Conservation (phyloP, 495 filamentous ascomycete species). For the Penicillium taxi region DNA sequence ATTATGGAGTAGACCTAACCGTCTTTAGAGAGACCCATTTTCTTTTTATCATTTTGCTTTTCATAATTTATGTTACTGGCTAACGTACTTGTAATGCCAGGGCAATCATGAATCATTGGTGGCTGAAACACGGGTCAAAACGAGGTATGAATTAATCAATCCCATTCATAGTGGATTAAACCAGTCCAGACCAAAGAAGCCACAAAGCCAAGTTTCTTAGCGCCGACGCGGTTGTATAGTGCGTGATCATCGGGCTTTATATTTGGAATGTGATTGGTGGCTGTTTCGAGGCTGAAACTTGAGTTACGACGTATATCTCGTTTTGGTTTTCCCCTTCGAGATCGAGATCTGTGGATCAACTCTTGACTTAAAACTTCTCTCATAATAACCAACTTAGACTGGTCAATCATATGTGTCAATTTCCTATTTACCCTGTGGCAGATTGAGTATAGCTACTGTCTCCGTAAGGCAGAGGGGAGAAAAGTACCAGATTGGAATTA, state of each 20-base stretch:
- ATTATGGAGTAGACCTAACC: too few species aligned
- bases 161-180: conserved; percentile 4
- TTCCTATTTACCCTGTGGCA: too few species aligned
- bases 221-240: conserved; percentile 7
- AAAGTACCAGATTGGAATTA: conserved; percentile 9
- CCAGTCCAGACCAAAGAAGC: conserved; percentile 12
- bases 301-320: background rate
- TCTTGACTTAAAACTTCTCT: too few species aligned
- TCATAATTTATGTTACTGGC: background rate
- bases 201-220: conserved; percentile 26
- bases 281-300: conserved; percentile 12
- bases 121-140: conserved; percentile 11
- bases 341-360: background rate
- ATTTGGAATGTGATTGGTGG: conserved; percentile 9
- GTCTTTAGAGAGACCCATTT: background rate
- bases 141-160: conserved; percentile 9
- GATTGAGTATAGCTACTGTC: too few species aligned
- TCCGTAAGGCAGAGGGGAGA: too few species aligned
- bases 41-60: background rate
- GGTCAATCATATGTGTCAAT: too few species aligned
- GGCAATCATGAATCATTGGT: background rate
- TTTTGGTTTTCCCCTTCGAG: background rate
- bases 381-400: too few species aligned
- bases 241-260: conserved; percentile 1
- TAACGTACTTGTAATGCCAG: too few species aligned